phyloP scores from a whole-genome alignment of 2,329 filamentous ascomycete genomes.

The Pseudocercospora fijiensis region DNA sequence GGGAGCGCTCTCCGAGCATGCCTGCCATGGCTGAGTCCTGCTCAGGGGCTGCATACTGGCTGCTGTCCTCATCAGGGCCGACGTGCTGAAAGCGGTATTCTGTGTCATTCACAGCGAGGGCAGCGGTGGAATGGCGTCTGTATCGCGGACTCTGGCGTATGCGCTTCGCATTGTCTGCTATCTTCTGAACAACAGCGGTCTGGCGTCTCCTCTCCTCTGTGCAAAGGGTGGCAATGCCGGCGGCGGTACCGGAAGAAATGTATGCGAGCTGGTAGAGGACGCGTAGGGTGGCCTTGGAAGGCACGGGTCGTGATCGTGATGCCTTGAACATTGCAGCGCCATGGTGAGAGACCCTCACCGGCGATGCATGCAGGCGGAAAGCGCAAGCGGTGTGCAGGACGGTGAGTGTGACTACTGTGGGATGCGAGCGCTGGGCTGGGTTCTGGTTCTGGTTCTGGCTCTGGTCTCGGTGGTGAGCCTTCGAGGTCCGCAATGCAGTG shows the following conservation, averaged over 20 bases:
- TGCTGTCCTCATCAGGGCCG: neutral
- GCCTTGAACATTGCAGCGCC: conserved; percentile 35
- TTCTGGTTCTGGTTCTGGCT: neutral
- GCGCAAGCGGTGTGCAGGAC: neutral
- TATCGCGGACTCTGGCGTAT: conserved; percentile 36
- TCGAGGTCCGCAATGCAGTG: neutral
- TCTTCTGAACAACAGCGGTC: conserved; percentile 36
- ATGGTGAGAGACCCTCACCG: conserved; percentile 26
- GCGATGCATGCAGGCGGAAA: conserved; percentile 18
- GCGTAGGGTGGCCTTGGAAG: conserved; percentile 39
- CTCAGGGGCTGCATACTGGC: neutral
- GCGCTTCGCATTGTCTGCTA: conserved; percentile 39
- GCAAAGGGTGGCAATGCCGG: conserved; percentile 38
- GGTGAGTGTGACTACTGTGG: neutral
- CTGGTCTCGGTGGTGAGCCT: conserved; percentile 1
- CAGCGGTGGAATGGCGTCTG: neutral
- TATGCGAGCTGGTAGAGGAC: conserved; percentile 42
- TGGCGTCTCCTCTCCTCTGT: conserved; percentile 40
- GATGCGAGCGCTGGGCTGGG: neutral
- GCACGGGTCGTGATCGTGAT: conserved; percentile 34
- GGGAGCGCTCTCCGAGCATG: neutral
- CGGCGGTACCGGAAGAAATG: conserved; percentile 41
- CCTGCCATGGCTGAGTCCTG: neutral
- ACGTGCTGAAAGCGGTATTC: neutral
- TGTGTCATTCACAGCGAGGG: neutral